phyloP scores from a whole-genome alignment of 1,139 yeast species.

The Neolecta irregularis region DNA sequence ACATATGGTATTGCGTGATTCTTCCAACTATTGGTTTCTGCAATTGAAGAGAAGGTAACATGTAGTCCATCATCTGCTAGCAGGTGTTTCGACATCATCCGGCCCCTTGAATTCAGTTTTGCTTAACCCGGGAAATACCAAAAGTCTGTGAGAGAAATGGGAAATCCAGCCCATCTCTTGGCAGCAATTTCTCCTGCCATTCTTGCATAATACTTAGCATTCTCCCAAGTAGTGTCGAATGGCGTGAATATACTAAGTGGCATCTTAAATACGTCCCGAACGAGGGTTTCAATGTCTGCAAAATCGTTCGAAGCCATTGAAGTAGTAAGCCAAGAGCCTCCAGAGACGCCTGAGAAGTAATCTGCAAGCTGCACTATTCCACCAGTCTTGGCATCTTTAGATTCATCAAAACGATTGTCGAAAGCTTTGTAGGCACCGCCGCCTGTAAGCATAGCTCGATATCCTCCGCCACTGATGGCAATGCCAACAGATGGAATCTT shows the following conservation, averaged over 20 bases:
- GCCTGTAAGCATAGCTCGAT: slow-evolving; percentile 76
- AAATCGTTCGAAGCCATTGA: slow-evolving; percentile 28
- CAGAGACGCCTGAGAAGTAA: slow-evolving; percentile 71
- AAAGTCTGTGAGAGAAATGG: slow-evolving; percentile 65
- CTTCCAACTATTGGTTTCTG: slow-evolving; percentile 35
- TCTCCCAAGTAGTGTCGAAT: slow-evolving; percentile 50
- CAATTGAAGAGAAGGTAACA: slow-evolving; percentile 49
- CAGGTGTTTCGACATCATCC: slow-evolving; percentile 67
- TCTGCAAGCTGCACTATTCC: slow-evolving; percentile 68
- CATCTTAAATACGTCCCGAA: slow-evolving; percentile 16
- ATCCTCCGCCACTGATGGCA: slow-evolving; percentile 86
- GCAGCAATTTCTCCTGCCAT: slow-evolving; percentile 40
- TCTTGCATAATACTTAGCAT: slow-evolving; percentile 40
- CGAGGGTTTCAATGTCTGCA: slow-evolving; percentile 14
- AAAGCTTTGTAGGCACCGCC: slow-evolving; percentile 75
- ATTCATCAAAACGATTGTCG: slow-evolving; percentile 65
- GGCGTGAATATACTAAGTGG: slow-evolving; percentile 45
- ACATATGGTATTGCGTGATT: too few species aligned
- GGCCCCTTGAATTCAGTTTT: too few species aligned
- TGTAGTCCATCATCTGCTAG: slow-evolving; percentile 51
- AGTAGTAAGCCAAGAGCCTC: slow-evolving; percentile 77
- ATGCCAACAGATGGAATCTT: slow-evolving; percentile 41
- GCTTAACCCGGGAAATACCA: too few species aligned
- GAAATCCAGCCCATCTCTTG: slow-evolving; percentile 64
- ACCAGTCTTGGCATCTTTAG: slow-evolving; percentile 48